These are phyloP conservation scores for Gossypium herbaceum DNA, from an alignment of 345 rosid genomes.

Conservation along the genomic window DNA sequence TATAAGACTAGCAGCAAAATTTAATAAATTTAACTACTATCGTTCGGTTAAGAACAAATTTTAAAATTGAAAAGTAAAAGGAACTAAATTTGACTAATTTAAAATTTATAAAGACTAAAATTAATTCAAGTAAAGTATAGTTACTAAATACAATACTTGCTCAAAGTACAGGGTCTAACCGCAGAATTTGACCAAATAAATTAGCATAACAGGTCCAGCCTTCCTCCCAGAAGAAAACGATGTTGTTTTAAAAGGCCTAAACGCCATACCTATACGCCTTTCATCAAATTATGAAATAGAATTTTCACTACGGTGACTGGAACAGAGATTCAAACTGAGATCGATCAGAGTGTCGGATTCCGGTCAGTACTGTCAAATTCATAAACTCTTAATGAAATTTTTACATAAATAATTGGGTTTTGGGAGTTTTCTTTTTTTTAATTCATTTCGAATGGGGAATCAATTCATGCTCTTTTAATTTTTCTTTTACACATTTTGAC, in stretches of 20 bases:
- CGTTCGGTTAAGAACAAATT: no score
- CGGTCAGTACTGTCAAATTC: background rate
- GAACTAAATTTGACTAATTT: no score
- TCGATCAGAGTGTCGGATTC: slow-evolving; percentile 6
- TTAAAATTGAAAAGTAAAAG: no score
- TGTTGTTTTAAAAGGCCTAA: background rate
- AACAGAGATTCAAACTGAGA: background rate
- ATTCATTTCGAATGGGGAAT: background rate
- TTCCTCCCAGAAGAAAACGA: background rate
- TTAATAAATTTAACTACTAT: no score
- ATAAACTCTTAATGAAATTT: background rate
- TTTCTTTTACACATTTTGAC: background rate
- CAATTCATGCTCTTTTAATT: background rate
- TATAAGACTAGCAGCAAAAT: no score
- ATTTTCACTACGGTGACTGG: background rate
- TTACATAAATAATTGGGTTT: background rate
- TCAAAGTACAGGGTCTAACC: no score
- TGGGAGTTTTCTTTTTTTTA: background rate
- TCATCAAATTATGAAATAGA: background rate
- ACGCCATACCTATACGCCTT: background rate
- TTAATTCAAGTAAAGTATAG: no score
- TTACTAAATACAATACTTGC: no score
- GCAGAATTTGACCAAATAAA: no score
- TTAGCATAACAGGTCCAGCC: background rate
- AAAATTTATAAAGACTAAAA: no score